Base-by-base conservation (phyloP, 257 asterid genomes). In the Przewalskia tangutica region DNA sequence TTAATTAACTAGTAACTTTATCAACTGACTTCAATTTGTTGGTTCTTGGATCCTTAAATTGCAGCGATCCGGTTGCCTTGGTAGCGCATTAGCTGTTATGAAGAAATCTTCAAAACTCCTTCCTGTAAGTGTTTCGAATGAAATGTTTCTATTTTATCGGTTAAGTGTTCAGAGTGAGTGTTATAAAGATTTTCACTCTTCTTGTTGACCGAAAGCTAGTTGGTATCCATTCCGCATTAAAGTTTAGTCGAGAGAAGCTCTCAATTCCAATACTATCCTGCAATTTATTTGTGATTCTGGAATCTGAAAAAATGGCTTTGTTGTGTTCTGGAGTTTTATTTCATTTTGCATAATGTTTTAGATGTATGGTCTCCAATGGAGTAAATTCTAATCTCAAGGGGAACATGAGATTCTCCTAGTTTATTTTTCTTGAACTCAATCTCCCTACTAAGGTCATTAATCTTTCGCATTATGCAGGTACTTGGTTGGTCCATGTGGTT, bases 401-500 rank as follows among this genome's bases (percentile, higher is more conserved):
- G 40, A 12, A 73, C 7, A 36, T 34, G 48, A 48, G 48, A 65
- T 12, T 65, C 73, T 27, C 48, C 23, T 23, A 34, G 50, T 36
- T 65, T 65, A 13, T 65, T 27, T 63, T 36, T 6, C 50, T 65
- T 14, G 17, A 6, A 14, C 7, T 34, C 73, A 6, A 36, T 65
- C 48, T 65, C 23, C 4, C 51, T 66, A 14, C 27, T 14, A 16
- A 66, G 59, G 36, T 48, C 13, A 17, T 23, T 84, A 66, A 32
- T 82, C 82, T 54, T 7, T 32, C 13, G 70, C 46, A 13, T 56
- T 87, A 44, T 91, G 93, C 85, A 96, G 98, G 99, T 96, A 81
- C 91, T 96, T 82, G 99, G 98, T 64, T 96, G 98, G 98, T 94
- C 99, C 78, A 96, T 94, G 99, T 96, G 99, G 99, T 96, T 96